These are phyloP conservation scores for Lactarius vividus DNA, from an alignment of 768 basidiomycete genomes.

Conservation along the genomic window DNA sequence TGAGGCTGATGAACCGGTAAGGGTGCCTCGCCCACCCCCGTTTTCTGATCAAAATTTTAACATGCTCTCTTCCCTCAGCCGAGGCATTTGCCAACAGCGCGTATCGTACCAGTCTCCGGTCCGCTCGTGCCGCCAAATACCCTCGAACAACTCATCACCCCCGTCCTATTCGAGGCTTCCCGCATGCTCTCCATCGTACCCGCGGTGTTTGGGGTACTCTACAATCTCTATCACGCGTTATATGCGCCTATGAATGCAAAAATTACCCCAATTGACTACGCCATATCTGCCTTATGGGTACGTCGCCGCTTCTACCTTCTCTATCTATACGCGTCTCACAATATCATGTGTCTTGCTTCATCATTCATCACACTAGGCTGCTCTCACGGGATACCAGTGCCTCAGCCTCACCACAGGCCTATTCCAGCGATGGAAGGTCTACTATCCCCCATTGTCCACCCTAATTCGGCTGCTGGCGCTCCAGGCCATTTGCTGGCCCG, in stretches of 20 bases:
- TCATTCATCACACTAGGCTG: conserved; percentile 48
- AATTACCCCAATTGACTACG: conserved; percentile 55
- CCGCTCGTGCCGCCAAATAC: conserved; percentile 50
- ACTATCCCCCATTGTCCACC: conserved; percentile 85
- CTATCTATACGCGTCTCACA: neutral
- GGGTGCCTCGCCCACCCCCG: conserved; percentile 29
- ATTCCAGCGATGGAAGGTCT: conserved; percentile 83
- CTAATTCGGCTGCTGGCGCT: conserved; percentile 89
- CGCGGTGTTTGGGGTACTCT: conserved; percentile 61
- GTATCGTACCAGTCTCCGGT: conserved; percentile 50
- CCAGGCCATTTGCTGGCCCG: conserved; percentile 96
- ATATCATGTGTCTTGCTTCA: neutral
- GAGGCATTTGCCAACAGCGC: conserved; percentile 65
- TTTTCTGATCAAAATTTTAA: conserved; percentile 12
- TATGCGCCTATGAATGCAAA: conserved; percentile 40
- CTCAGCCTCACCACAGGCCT: conserved; percentile 86
- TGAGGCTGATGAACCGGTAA: conserved; percentile 71
- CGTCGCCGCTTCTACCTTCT: conserved; percentile 27
- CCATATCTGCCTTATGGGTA: conserved; percentile 73
- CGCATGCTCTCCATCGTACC: conserved; percentile 72
- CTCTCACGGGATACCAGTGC: conserved; percentile 88
- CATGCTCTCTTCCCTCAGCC: conserved; percentile 36
- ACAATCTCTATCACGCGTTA: conserved; percentile 56
- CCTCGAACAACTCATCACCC: conserved; percentile 48
- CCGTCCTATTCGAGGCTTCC: conserved; percentile 66